Conservation (phyloP, 73 alveolate genomes). For the Paramecium tetraurelia region DNA sequence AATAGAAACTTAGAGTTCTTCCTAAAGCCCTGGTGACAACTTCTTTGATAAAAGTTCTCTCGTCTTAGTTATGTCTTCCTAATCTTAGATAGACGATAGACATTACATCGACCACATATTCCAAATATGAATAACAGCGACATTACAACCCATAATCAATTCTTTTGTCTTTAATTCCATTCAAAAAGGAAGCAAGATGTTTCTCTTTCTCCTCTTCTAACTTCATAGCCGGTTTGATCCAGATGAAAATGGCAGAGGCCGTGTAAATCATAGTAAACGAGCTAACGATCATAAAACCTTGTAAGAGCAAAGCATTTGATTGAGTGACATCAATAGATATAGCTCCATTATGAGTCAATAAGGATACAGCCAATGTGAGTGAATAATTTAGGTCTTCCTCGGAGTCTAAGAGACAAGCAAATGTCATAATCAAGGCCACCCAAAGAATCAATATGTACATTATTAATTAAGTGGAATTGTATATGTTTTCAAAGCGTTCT, state of each 20-base stretch:
- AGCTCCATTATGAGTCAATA: neutral
- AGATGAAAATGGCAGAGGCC: neutral
- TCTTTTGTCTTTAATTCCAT: neutral
- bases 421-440: neutral
- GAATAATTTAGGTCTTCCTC: neutral
- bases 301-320: neutral
- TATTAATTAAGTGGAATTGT: neutral
- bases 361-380: neutral
- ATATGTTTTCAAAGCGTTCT: neutral
- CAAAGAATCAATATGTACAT: neutral
- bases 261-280: neutral
- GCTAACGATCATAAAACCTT: neutral
- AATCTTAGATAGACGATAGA: neutral
- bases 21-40: conserved; percentile 18
- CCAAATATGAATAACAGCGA: neutral
- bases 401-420: neutral
- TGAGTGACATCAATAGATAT: neutral
- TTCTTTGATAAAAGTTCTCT: neutral
- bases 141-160: neutral
- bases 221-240: neutral
- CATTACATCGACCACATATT: neutral
- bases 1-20: conserved; percentile 15
- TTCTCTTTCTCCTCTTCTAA: conserved; percentile 24
- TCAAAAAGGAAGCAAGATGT: neutral
- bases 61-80: conserved; percentile 19